Percentiles rank a stretch among this genome's conserved stretches.
Conservation (phyloP, 805 yeast genomes). For the Phaffomyces antillensis region DNA sequence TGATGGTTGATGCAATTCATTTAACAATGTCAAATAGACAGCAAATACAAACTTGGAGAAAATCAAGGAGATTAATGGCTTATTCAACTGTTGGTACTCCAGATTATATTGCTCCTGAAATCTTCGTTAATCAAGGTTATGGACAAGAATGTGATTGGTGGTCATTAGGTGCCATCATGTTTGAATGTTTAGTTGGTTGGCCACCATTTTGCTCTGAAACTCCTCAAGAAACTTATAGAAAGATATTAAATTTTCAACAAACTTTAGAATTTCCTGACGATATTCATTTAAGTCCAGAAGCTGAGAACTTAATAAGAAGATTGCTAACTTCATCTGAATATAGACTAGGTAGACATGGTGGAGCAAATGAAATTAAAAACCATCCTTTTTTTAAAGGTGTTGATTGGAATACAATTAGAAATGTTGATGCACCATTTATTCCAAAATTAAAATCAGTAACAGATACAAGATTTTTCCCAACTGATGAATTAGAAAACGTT, state of each 20-base stretch:
- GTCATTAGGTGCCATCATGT: constrained; percentile 96
- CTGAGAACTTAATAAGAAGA: constrained; percentile 81
- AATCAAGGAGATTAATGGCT: constrained; percentile 76
- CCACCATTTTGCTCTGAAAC: constrained; percentile 95
- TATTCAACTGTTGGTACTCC: constrained; percentile 98
- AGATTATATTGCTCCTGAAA: constrained; percentile 98
- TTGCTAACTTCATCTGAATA: constrained; percentile 83
- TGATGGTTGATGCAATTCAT: constrained; percentile 91
- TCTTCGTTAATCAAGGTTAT: constrained; percentile 76
- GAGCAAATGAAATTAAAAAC: constrained; percentile 60
- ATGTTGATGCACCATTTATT: constrained; percentile 84
- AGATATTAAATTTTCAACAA: constrained; percentile 87
- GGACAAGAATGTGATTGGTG: constrained; percentile 97
- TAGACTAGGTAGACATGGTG: constrained; percentile 61
- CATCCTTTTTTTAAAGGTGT: constrained; percentile 81
- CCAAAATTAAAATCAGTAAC: constrained; percentile 90
- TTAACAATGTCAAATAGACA: constrained; percentile 94
- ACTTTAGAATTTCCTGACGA: constrained; percentile 81
- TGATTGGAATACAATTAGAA: constrained; percentile 68
- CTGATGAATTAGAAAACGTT: constrained; percentile 90
- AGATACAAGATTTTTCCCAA: constrained; percentile 96
- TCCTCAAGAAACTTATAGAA: constrained; percentile 92
- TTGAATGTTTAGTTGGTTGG: constrained; percentile 93
- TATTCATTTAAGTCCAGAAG: constrained; percentile 80
- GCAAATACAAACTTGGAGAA: constrained; percentile 66